Base-by-base conservation (phyloP, 169 alveolate species). In the Eimeria falciformis region DNA sequence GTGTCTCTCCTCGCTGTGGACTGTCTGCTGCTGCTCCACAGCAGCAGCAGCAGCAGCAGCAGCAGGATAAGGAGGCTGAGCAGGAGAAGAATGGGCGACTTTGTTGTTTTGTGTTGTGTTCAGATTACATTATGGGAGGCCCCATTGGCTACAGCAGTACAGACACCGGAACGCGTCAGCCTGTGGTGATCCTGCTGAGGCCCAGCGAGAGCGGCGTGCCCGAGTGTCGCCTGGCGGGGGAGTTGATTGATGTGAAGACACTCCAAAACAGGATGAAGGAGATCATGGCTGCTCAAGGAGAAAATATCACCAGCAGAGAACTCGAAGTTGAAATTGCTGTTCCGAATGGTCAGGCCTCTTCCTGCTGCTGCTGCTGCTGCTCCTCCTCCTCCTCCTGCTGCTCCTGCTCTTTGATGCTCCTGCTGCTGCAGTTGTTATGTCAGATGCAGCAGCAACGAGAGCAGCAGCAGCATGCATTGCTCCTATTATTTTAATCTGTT, bases 131-230 rank as follows among this genome's bases (percentile, higher is more conserved):
- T 75, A 97, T 97, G 97, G 98, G 98, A 14, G 98, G 98, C 27
- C 98, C 98, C 5, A 96, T 97, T 77, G 98, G 98, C 2, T 97
- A 96, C 93, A 94, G 97, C 12, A 94, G 97, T 87, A 95, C 97
- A 1, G 98, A 97, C 86, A 97, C 97, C n/a, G 98, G 98, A 23
- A 97, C 98, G 17, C 96, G 96, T 62, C 98, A 97, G 88, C 98
- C 98, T 2, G 97, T 97, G 33, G 97, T 96, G 27, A 96, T 96
- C 79, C 88, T 96, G 62, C 79, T 96, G 94, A 85, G 95, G 78
- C 98, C 98, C 23, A 56, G 93, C 89, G 95, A 93, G 7, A 46
- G 93, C n/a, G 92, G 81, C 69, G 92, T 86, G 71, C 94, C 91
- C 65, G 88, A 90, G 89, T 92, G 96, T 45, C 79, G 83, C 65